Base-by-base conservation (phyloP, 371 early-diverging fungal species). In the Saksenaea oblongispora region DNA sequence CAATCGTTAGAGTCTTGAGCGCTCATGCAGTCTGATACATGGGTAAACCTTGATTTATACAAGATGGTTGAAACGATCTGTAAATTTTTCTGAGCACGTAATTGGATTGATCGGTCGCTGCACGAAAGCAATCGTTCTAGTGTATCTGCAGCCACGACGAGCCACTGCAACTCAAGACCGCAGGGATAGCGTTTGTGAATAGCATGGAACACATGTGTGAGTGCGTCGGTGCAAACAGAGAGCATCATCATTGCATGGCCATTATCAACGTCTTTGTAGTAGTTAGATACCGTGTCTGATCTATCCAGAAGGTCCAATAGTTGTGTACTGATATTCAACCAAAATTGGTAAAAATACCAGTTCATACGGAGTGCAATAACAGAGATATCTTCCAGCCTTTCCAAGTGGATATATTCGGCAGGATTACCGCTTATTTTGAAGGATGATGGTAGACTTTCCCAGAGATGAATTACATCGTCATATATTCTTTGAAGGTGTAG, bases 161-260 rank as follows among this genome's bases (percentile, higher is more conserved):
- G 27, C 76, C 76, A 78, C 36, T 80, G 78, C 31, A 73, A 17
- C 27, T 80, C 81, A 1, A 80, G 41, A 1, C 62, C 54, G 34
- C 81, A 80, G 0, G 81, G 76, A 2, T 68, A 27, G 4, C 70
- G 66, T 34, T 56, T 55, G 28, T 61, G 65, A 1, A 80, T 51
- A 0, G 65, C 69, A 34, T 72, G 66, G 26, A 69, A 73, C 3
- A 78, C 70, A 28, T 74, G 73, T 3, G 78, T 61, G 17, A 78
- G 56, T 15, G 81, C 76, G 31, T 80, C 81, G 14, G 71, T 66
- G 27, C 70, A 69, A n/a, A 80, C 70, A 4, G 81, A 78, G 0
- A 80, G 78, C 35, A 78, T 72, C 37, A 76, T 34, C 2, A 78
- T 26, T 1, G 81, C 76, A 14, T 78, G 74, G 15, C 76, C 76